Conservation (phyloP, 2,329 filamentous ascomycete species). For the Colletotrichum plurivorum region DNA sequence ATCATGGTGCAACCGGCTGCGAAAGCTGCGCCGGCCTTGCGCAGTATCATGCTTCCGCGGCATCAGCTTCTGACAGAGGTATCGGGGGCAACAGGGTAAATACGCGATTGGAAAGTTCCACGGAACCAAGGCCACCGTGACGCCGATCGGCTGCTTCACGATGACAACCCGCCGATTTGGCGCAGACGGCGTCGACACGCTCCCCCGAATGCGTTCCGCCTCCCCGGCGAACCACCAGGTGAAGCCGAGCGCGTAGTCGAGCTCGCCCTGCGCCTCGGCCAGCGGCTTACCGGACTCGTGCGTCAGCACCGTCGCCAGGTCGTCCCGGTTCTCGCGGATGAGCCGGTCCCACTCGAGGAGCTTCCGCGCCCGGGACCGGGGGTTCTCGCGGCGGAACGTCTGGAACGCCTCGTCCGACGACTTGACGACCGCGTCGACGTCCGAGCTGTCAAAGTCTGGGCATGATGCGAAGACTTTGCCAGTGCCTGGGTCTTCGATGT, state of each 20-base stretch:
- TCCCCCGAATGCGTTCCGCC: conserved; percentile 68
- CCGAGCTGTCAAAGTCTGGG: conserved; percentile 58
- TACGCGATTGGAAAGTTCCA: conserved; percentile 75
- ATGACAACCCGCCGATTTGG: conserved; percentile 77
- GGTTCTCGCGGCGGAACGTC: conserved; percentile 54
- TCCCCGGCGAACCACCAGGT: conserved; percentile 71
- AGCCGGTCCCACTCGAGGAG: conserved; percentile 54
- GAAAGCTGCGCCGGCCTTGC: conserved; percentile 67
- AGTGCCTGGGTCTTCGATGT: conserved; percentile 67
- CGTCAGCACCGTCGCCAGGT: conserved; percentile 56
- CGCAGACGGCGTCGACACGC: conserved; percentile 70
- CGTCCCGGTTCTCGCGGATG: conserved; percentile 52
- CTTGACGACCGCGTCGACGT: conserved; percentile 54
- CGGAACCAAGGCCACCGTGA: conserved; percentile 52
- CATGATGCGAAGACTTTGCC: conserved; percentile 64
- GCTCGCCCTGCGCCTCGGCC: conserved; percentile 65
- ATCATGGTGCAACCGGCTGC: conserved; percentile 85
- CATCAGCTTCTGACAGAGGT: background rate
- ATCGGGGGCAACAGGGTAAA: conserved; percentile 43
- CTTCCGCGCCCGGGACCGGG: conserved; percentile 52
- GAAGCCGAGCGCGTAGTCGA: conserved; percentile 69
- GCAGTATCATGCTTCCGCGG: conserved; percentile 43
- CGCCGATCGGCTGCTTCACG: conserved; percentile 69
- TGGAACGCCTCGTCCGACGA: conserved; percentile 54
- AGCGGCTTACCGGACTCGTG: conserved; percentile 71